phyloP scores from a whole-genome alignment of 441 rosid species.

The Erysimum pusillum region DNA sequence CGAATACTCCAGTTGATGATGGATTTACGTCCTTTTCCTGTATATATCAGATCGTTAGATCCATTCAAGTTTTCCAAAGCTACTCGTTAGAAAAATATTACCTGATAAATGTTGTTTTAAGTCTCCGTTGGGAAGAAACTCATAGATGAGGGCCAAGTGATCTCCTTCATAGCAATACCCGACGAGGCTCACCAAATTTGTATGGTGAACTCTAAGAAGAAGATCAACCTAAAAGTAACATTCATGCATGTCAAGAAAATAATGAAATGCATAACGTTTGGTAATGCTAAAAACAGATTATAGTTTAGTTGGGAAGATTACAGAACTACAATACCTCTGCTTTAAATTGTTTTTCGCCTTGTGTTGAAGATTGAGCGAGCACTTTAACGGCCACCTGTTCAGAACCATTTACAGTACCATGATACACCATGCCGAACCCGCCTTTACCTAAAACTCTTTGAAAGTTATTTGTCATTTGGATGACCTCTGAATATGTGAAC shows the following conservation, averaged over 20 bases:
- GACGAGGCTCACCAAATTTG: slow-evolving; percentile 45
- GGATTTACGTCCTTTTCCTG: too few species aligned
- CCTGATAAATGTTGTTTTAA: slow-evolving; percentile 13
- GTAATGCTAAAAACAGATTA: too few species aligned
- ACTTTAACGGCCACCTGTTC: slow-evolving; percentile 42
- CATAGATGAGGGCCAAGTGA: neutral
- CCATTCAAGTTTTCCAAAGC: too few species aligned
- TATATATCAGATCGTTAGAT: too few species aligned
- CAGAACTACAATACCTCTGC: slow-evolving; percentile 44
- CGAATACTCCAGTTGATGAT: too few species aligned
- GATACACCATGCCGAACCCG: slow-evolving; percentile 37
- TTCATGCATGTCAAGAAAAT: too few species aligned
- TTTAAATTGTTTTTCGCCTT: slow-evolving; percentile 33
- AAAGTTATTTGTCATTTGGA: slow-evolving; percentile 38
- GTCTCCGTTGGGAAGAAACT: slow-evolving; percentile 36
- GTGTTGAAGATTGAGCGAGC: slow-evolving; percentile 30
- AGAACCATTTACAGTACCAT: slow-evolving; percentile 38
- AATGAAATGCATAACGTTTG: too few species aligned
- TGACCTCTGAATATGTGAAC: slow-evolving; percentile 41
- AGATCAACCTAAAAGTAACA: too few species aligned
- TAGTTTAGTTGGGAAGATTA: too few species aligned
- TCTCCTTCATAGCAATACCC: slow-evolving; percentile 43
- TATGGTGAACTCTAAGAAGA: slow-evolving; percentile 53
- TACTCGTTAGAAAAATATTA: too few species aligned
- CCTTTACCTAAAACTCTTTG: slow-evolving; percentile 41